Base-by-base conservation (phyloP, 2,329 filamentous ascomycete species). In the Aschersonia sp. region DNA sequence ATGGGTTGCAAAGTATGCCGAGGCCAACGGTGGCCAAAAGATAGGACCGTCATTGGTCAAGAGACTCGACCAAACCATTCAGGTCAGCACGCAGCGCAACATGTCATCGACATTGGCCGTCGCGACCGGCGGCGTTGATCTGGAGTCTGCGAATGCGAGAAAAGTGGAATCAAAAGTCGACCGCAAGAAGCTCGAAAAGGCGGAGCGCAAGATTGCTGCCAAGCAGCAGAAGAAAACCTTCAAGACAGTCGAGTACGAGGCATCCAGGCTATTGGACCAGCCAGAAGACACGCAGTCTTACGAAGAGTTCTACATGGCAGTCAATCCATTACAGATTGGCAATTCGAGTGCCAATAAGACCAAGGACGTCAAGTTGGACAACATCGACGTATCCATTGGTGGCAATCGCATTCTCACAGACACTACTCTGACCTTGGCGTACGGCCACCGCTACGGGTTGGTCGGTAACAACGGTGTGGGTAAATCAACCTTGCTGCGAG, bases 381-480 rank as follows among this genome's bases (percentile, higher is more conserved):
- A 86, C 57, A 87, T 95, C 61, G 92, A 98, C 65, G 85, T 98
- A 47, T 84, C 87, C 42, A 95, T 98, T 59, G 81, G 86, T 52
- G 90, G 90, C 48, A 75, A 79, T 59, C 82, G 92, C 50, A 98
- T 98, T 54, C 70, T 97, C 56, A 86, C 84, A 43, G 90, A 98
- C 63, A 95, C 90, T 44, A 87, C 80, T 47, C 71, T 98, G 50
- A 95, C 88, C 1, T 73, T 98, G 53, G 83, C 92, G 0, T 95
- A 94, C 64, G 88, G 90, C 47, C 83, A 89, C 61, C 82, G 92
- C 54, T 98, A 98, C 66, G 92, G 92, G 79, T 72, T 98, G 54
- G 92, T 98, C 55, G 92, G 92, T 75, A 86, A 97, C 74, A 98
- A 98, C 77, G 92, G 92, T 87, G 90, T 98, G 54, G 92, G 86